Evolutionary conservation across 345 rosid genomes (phyloP).

Genomic region (Combretum micranthum): DNA sequence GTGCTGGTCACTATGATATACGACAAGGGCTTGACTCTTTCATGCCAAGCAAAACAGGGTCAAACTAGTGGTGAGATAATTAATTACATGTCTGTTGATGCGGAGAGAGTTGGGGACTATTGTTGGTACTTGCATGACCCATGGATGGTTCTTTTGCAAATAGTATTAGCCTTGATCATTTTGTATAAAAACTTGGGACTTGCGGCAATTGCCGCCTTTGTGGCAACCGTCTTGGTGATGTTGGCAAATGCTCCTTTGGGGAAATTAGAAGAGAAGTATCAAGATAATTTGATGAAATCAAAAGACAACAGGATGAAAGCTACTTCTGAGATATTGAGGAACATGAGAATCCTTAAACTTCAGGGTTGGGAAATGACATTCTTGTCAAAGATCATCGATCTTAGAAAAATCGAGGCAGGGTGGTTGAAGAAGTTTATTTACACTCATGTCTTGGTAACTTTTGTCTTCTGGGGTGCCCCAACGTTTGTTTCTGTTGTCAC

Average conservation of each 20-base stretch:
- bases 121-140: conserved; percentile 55
- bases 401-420: conserved; percentile 39
- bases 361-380: conserved; percentile 83
- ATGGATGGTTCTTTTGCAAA: conserved; percentile 51
- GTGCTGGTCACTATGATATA: conserved; percentile 49
- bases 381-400: conserved; percentile 46
- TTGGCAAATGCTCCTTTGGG: conserved; percentile 48
- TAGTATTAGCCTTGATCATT: conserved; percentile 44
- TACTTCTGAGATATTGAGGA: conserved; percentile 55
- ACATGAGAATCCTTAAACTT: conserved; percentile 75
- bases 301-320: conserved; percentile 63
- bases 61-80: conserved; percentile 67
- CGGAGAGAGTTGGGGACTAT: conserved; percentile 49
- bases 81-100: conserved; percentile 65
- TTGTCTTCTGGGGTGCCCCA: conserved; percentile 65
- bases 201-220: conserved; percentile 47
- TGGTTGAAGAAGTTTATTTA: conserved; percentile 56
- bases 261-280: conserved; percentile 50
- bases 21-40: conserved; percentile 54
- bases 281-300: conserved; percentile 64
- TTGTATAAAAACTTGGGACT: conserved; percentile 56
- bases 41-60: conserved; percentile 44
- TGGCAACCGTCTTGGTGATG: conserved; percentile 51
- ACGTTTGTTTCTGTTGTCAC: conserved; percentile 53
- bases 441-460: conserved; percentile 37